Conservation (phyloP, 176 grass and related monocot species). For the Musa beccarii region DNA sequence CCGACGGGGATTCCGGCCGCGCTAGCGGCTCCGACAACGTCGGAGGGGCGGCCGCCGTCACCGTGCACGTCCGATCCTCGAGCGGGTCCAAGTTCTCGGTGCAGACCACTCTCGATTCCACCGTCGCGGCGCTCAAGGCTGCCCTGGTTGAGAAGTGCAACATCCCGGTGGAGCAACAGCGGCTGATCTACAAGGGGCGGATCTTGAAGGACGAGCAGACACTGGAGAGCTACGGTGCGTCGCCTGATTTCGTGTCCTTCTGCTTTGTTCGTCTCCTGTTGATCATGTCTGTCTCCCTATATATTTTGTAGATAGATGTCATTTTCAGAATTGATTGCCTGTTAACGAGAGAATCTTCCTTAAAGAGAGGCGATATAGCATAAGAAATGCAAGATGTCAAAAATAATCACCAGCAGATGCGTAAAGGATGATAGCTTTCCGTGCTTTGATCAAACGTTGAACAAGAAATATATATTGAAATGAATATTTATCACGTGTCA, state of each 20-base stretch:
- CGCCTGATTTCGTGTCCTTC: background rate
- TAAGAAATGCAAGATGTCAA: too few species aligned
- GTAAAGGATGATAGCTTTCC: too few species aligned
- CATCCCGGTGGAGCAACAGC: slow-evolving; percentile 8
- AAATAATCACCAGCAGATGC: too few species aligned
- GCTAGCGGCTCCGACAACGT: background rate
- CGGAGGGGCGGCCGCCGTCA: background rate
- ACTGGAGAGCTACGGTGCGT: slow-evolving; percentile 5
- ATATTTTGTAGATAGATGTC: background rate
- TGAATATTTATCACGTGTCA: too few species aligned
- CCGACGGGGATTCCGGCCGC: slow-evolving; percentile 3
- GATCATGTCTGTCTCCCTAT: background rate
- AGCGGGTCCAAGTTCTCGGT: slow-evolving; percentile 12
- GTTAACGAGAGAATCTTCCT: too few species aligned
- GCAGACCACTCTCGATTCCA: background rate
- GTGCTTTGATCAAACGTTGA: too few species aligned
- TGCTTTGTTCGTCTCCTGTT: background rate
- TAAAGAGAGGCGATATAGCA: too few species aligned
- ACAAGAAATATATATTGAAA: too few species aligned
- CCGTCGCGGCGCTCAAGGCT: background rate
- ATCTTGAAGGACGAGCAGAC: slow-evolving; percentile 11
- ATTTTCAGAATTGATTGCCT: too few species aligned
- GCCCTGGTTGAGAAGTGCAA: slow-evolving; percentile 10
- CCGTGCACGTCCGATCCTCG: slow-evolving; percentile 2
- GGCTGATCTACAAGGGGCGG: slow-evolving; percentile 17